Evolutionary conservation across 2,329 filamentous ascomycete genomes (phyloP), one percentile per base, ranked within the genome.

Genomic region (Cercospora zeae-maydis): DNA sequence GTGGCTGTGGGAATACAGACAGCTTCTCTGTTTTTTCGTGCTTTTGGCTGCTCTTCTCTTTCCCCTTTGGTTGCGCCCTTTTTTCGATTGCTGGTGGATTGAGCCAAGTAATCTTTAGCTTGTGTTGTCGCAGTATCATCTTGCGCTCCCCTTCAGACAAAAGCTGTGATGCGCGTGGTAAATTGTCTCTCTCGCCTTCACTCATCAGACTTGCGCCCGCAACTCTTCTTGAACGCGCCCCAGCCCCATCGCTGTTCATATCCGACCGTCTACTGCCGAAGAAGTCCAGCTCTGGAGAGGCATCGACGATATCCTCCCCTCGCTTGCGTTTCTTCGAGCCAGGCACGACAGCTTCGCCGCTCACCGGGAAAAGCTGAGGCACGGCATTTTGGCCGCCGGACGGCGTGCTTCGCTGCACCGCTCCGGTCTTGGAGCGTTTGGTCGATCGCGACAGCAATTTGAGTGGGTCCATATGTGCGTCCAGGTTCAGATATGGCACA

Each of bases 1-100:
- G 79, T 1, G 95, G 93, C 66, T 91, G 88, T 0, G 93, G 91
- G 74, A 86, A 92, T 31, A 98, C 13, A 71, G 86, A 86, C 21
- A 77, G 74, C 57, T 87, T 82, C 65, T 82, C 80, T 75, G 53
- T 34, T 42, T 66, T 71, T n/a, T 58, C 59, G 5, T 56, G 24
- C 53, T 65, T 62, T 8, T 58, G 65, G 62, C 63, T 67, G 59
- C 72, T 82, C 80, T 76, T 72, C 13, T 78, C 79, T 67, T 80
- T 80, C 71, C 65, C 59, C 76, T 73, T 81, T 69, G 80, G 81
- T 63, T 80, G 82, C 57, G 78, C 76, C 60, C 78, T 81, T 61
- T 78, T 77, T 6, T 72, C 61, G 19, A 74, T 70, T 9, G 42
- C 19, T n/a, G 55, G 10, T 21, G 71, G 61, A 19, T 73, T 73